Base-by-base conservation (phyloP, 2,329 filamentous ascomycete genomes). In the Paecilomyces formosus region DNA sequence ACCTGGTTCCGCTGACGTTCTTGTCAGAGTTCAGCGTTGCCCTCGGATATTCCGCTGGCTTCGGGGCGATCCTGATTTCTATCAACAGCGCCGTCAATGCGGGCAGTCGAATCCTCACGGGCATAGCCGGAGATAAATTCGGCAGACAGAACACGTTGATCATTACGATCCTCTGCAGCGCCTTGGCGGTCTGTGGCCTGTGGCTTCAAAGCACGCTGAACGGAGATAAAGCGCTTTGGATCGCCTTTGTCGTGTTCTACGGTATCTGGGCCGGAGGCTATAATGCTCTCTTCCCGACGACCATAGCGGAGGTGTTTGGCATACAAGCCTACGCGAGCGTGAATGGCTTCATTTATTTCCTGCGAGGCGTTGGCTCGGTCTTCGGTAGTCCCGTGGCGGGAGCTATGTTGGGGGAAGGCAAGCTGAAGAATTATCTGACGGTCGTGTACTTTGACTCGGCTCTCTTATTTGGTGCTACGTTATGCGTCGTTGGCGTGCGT, bases 11-110 rank as follows among this genome's bases (percentile, higher is more conserved):
- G 0, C 65, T 76, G 3, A 76, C 71, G 33, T 76, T 76, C 60
- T 67, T 75, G 15, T 69, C 75, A 0, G 67, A 72, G 5, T 77
- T 73, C 58, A 73, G 74, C 1, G 67, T 68, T 13, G 72, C 72
- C 1, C 60, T 76, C 30, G 75, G 74, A 4, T 77, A 76, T 12
- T 69, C 66, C 22, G 64, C 65, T 12, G 63, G 65, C 1, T 69
- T 69, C 11, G 74, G 71, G 0, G 73, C 74, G 0, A 76, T 71
- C 21, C 70, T 78, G 15, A 74, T 76, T 35, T 68, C 74, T 3
- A 63, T 76, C 3, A 74, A 71, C 26, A 78, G 77, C 55, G 73
- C 73, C 0, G 70, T 72, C 7, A 76, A 75, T 58, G 73, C 73
- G 1, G 59, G 72, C 3, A 73, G 73, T 2, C 73, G 74, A 56